phyloP scores from a whole-genome alignment of 2,329 filamentous ascomycete species.

The Aspergillus calidoustus region DNA sequence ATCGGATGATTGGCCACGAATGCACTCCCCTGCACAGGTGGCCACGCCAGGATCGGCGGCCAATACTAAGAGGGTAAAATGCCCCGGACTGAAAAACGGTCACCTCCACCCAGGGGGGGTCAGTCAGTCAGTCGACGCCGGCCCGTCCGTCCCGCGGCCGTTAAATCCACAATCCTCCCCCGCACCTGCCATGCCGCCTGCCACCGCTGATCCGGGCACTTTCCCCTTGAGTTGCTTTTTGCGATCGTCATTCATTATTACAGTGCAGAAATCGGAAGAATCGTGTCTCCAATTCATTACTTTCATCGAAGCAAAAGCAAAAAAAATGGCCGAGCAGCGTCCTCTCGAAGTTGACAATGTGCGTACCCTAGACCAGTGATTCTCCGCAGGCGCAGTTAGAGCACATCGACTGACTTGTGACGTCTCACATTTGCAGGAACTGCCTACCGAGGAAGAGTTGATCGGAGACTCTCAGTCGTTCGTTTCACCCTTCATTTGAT shows the following conservation, averaged over 20 bases:
- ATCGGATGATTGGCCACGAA: not conserved
- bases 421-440: not conserved
- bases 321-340: not conserved
- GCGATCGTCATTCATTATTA: not conserved
- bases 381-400: too few relatives aligned
- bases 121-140: not conserved
- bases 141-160: not conserved
- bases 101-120: too few relatives aligned
- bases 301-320: not conserved
- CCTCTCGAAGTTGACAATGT: not conserved
- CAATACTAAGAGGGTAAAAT: not conserved
- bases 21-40: not conserved
- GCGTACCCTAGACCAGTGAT: not conserved
- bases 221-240: not conserved
- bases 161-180: not conserved
- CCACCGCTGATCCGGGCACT: not conserved
- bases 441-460: not conserved
- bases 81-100: not conserved
- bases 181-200: too few relatives aligned
- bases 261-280: too few relatives aligned
- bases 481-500: not conserved
- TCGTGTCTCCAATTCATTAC: too few relatives aligned
- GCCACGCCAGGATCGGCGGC: not conserved
- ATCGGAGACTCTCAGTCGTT: conserved; percentile 12
- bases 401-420: not conserved